Evolutionary conservation across 2,329 filamentous ascomycete species (phyloP), one percentile per base, ranked within the genome.

Genomic region (Aspergillus sp.): DNA sequence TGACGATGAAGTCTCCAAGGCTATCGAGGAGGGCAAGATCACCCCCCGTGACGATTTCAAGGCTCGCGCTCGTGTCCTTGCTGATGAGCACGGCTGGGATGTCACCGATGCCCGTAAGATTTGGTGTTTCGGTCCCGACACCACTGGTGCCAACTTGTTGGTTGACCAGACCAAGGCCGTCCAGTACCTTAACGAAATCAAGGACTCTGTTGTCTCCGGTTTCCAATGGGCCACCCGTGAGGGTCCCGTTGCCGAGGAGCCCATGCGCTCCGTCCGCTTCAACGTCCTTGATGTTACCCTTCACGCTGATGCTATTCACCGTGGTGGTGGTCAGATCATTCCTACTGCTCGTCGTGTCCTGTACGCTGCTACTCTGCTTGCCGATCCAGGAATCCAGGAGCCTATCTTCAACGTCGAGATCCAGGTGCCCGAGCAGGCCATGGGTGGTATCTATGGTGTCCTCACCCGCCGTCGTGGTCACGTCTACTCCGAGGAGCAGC

Each of bases 121-220:
- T 81, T 99, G 95, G 95, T 96, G 91, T 79, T 99, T 99, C 83
- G 95, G 95, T 81, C 95, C 95, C 73, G 95, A 99, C 81, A 96
- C 92, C 78, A 95, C 84, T 76, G 95, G 95, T 80, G 89, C 95
- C 87, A 99, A 99, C 88, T 84, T 99, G 86, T 85, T 99, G 71
- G 88, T 99, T 76, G 95, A 99, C 83, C 95, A 98, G 89, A 97
- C 93, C 86, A 99, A 98, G 91, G 95, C 95, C 72, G 95, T 99
- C 68, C 95, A 99, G 86, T 99, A 98, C 89, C 87, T 99, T 76
- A 95, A 91, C 85, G 95, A 99, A 90, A 99, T 99, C 88, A 99
- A 99, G 90, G 95, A 99, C 78, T 98, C 93, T 62, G 89, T 98
- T 71, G 93, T 98, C 76, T 98, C 95, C 70, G 95, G 95, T 88